Percentiles rank a stretch among this genome's conserved stretches.
Evolutionary conservation across 495 filamentous ascomycete species (phyloP).

Genomic region (Lepraria neglecta): DNA sequence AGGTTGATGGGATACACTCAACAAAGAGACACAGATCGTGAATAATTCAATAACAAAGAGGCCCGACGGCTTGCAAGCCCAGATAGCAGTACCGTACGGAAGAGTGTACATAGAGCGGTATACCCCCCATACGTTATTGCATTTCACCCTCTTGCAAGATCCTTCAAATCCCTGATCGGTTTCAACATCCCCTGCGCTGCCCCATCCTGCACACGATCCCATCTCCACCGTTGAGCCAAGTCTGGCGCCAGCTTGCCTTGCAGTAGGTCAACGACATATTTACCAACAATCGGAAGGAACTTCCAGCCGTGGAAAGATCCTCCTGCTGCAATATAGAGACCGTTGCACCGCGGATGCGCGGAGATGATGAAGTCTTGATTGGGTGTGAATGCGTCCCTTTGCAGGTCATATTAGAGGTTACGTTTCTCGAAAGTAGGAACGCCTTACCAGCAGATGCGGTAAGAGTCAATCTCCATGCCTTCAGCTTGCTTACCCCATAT

Average conservation of each 20-base stretch:
- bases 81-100: too few species aligned
- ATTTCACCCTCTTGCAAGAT: not conserved
- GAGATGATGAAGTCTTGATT: conserved; percentile 50
- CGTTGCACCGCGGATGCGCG: conserved; percentile 44
- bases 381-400: not conserved
- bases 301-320: conserved; percentile 54
- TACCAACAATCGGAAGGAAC: conserved; percentile 54
- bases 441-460: not conserved
- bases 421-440: not conserved
- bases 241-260: conserved; percentile 41
- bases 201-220: conserved; percentile 34
- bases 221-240: conserved; percentile 46
- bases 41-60: not conserved
- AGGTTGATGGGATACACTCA: too few species aligned
- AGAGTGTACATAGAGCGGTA: too few species aligned
- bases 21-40: too few species aligned
- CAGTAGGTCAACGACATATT: conserved; percentile 51
- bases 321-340: conserved; percentile 45
- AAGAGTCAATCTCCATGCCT: not conserved
- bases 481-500: not conserved
- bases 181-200: not conserved
- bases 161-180: not conserved
- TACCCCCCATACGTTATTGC: too few species aligned
- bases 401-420: not conserved
- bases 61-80: too few species aligned